Evolutionary conservation across 257 asterid genomes (phyloP).

Genomic region (Fraxinus quadrangulata): DNA sequence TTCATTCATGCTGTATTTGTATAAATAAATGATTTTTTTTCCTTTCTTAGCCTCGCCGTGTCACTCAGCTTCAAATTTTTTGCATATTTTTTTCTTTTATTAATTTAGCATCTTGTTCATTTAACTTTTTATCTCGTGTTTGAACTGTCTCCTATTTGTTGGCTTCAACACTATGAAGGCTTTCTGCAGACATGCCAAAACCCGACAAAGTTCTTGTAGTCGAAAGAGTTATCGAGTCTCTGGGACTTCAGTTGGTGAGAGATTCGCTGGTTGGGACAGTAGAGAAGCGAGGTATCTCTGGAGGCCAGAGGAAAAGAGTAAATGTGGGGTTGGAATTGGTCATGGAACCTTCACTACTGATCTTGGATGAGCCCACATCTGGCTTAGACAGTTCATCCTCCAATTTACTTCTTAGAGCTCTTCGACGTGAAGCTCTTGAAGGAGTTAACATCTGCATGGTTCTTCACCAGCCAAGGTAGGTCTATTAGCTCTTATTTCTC

Average conservation of each 20-base stretch:
- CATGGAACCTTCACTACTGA: slow-evolving; percentile 92
- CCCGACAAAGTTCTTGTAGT: slow-evolving; percentile 93
- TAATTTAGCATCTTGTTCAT: slow-evolving; percentile 19
- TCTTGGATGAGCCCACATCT: slow-evolving; percentile 96
- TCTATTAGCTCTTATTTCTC: slow-evolving; percentile 20
- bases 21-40: slow-evolving; percentile 1
- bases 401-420: slow-evolving; percentile 87
- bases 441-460: slow-evolving; percentile 97
- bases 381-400: slow-evolving; percentile 96
- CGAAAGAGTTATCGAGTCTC: slow-evolving; percentile 93
- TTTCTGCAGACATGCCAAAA: slow-evolving; percentile 74
- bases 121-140: slow-evolving; percentile 32
- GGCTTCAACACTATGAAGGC: slow-evolving; percentile 54
- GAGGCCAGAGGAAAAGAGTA: slow-evolving; percentile 96
- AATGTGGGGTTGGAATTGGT: slow-evolving; percentile 95
- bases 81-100: slow-evolving; percentile 7
- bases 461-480: slow-evolving; percentile 94
- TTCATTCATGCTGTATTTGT: slow-evolving; percentile 8
- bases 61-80: slow-evolving; percentile 10
- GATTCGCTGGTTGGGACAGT: slow-evolving; percentile 95
- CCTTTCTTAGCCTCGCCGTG: slow-evolving; percentile 16
- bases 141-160: slow-evolving; percentile 29
- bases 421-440: slow-evolving; percentile 94
- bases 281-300: slow-evolving; percentile 89
- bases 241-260: slow-evolving; percentile 87